phyloP scores from a whole-genome alignment of 177 flowering plant species.

The Telopea speciosissima region DNA sequence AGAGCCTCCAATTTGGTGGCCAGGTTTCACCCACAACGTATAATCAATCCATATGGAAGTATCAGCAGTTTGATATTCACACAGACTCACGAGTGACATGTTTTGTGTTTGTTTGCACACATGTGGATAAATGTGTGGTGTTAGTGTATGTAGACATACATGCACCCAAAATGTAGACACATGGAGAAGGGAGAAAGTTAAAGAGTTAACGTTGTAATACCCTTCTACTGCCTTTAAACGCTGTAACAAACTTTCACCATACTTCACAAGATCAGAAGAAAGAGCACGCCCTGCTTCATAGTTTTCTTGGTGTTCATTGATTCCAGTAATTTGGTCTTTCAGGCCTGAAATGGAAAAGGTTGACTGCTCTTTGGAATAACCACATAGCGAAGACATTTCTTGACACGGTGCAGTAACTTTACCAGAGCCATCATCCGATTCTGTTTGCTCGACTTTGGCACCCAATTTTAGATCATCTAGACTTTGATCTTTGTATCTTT shows the following conservation, averaged over 20 bases:
- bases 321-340: slow-evolving; percentile 8
- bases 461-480: slow-evolving; percentile 2
- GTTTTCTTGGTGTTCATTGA: slow-evolving; percentile 15
- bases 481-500: slow-evolving; percentile 9
- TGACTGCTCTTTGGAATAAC: slow-evolving; percentile 10
- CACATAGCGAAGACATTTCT: slow-evolving; percentile 2
- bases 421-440: slow-evolving; percentile 9
- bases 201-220: slow-evolving; percentile 27
- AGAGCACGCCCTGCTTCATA: slow-evolving; percentile 17
- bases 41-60: neutral
- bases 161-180: neutral
- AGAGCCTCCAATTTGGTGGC: neutral
- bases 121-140: neutral
- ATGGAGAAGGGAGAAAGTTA: neutral
- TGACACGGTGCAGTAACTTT: neutral
- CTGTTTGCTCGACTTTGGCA: slow-evolving; percentile 12
- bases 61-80: neutral
- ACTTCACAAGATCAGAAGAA: slow-evolving; percentile 34
- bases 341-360: slow-evolving; percentile 8
- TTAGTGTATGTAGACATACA: neutral
- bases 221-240: slow-evolving; percentile 42
- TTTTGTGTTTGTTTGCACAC: neutral
- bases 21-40: neutral
- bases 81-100: too few species aligned
- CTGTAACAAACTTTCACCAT: slow-evolving; percentile 47